Evolutionary conservation across 495 filamentous ascomycete genomes (phyloP).

Genomic region (Bacidia rubella): DNA sequence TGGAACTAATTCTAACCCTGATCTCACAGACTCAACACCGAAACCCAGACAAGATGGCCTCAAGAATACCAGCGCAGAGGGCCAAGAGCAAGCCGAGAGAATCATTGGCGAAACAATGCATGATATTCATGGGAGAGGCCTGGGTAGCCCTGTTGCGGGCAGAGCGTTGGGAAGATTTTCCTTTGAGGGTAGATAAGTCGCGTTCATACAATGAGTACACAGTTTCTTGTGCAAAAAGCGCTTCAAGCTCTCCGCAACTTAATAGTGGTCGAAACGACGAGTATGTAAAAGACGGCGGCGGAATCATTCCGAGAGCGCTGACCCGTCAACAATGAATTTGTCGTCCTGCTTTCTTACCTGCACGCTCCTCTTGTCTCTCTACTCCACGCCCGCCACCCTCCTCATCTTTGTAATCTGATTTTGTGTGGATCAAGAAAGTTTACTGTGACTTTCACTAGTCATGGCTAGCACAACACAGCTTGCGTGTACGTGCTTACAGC

Average conservation of each 20-base stretch:
- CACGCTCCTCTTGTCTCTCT: neutral
- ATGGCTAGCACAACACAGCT: conserved; percentile 87
- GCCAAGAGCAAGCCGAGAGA: conserved; percentile 17
- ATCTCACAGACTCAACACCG: conserved; percentile 40
- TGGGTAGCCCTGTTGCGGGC: conserved; percentile 1
- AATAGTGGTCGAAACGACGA: too few species aligned
- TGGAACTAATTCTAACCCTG: conserved; percentile 42
- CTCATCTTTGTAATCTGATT: neutral
- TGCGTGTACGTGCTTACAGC: conserved; percentile 46
- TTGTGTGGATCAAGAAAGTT: neutral
- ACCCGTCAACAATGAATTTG: too few species aligned
- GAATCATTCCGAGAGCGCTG: too few species aligned
- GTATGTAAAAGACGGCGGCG: too few species aligned
- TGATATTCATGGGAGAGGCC: neutral
- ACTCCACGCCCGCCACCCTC: neutral
- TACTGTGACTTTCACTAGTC: conserved; percentile 69
- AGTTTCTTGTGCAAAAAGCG: too few species aligned
- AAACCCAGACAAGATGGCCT: conserved; percentile 17
- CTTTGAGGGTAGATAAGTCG: conserved; percentile 3
- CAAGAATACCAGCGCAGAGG: neutral
- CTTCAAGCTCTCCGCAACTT: too few species aligned
- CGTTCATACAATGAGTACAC: too few species aligned
- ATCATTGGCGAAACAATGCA: conserved; percentile 14
- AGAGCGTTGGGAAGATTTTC: conserved; percentile 9
- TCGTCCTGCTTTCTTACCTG: too few species aligned